Evolutionary conservation across 257 asterid genomes (phyloP).

Genomic region (Solanum pinnatisectum): DNA sequence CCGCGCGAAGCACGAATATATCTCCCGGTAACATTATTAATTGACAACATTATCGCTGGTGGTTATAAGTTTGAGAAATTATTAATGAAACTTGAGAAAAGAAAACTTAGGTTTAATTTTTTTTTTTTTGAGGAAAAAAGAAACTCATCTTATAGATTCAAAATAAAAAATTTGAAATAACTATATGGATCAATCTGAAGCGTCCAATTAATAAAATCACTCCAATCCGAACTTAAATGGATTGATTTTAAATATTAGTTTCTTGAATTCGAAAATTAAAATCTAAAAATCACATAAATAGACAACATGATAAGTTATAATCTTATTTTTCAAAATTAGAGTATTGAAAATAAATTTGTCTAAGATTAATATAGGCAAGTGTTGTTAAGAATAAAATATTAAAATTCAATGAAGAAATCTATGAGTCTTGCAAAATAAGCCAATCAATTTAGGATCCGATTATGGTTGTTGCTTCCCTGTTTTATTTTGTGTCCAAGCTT

Average conservation of each 20-base stretch:
- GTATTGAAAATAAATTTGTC: not conserved
- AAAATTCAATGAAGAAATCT: no score
- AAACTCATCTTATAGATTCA: not conserved
- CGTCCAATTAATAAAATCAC: not conserved
- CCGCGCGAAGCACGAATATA: no score
- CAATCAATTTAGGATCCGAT: not conserved
- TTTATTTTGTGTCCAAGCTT: no score
- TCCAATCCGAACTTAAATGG: not conserved
- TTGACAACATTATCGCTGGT: no score
- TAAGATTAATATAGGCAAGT: not conserved
- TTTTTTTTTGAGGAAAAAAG: not conserved
- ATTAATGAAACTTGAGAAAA: not conserved
- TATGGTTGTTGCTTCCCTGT: not conserved
- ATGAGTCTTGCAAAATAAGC: not conserved
- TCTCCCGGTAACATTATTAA: no score
- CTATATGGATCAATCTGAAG: not conserved
- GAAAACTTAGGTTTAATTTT: no score
- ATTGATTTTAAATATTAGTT: not conserved
- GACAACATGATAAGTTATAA: not conserved
- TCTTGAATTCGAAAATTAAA: not conserved
- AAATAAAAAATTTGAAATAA: not conserved
- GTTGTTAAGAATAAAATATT: no score
- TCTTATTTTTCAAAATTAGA: not conserved
- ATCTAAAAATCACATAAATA: not conserved
- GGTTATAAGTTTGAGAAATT: not conserved